These are phyloP conservation scores for Apiosordaria backusii DNA, from an alignment of 495 filamentous ascomycete genomes.

Conservation along the genomic window DNA sequence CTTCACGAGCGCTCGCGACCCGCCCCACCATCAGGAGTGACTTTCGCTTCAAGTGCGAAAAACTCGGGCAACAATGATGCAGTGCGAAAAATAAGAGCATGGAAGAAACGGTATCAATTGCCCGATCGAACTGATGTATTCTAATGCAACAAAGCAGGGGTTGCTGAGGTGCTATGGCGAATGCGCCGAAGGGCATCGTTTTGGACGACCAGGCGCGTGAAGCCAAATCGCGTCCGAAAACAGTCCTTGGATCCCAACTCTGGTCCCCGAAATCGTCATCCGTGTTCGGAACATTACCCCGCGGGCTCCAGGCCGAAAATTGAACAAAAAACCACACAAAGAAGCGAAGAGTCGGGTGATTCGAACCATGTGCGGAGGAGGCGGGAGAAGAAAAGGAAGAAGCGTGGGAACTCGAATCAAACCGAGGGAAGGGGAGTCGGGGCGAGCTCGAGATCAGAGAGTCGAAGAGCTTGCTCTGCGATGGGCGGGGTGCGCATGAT, in stretches of 20 bases:
- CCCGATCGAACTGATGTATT: constrained; percentile 21
- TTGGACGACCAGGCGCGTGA: constrained; percentile 21
- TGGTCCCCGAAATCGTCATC: not conserved
- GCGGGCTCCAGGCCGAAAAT: constrained; percentile 20
- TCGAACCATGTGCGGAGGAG: constrained; percentile 8
- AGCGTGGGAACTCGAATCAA: constrained; percentile 31
- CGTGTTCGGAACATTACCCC: not conserved
- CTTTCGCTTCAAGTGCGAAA: constrained; percentile 14
- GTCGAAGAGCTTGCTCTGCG: constrained; percentile 19
- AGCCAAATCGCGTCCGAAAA: constrained; percentile 29
- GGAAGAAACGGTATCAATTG: constrained; percentile 26
- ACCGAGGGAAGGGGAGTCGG: constrained; percentile 28
- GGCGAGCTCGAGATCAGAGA: constrained; percentile 40
- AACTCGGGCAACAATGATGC: not conserved
- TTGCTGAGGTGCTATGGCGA: constrained; percentile 26
- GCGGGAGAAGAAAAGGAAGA: constrained; percentile 36
- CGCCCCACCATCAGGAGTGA: constrained; percentile 24
- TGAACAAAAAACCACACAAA: constrained; percentile 23
- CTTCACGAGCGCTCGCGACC: constrained; percentile 7
- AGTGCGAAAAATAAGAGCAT: constrained; percentile 11
- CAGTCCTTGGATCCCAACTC: constrained; percentile 16
- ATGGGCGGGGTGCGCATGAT: constrained; percentile 37
- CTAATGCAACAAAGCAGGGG: constrained; percentile 32
- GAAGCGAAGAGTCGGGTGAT: constrained; percentile 9
- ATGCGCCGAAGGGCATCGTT: constrained; percentile 32